These are phyloP conservation scores for Penicillium canescens DNA, from an alignment of 495 filamentous ascomycete genomes.

Conservation along the genomic window DNA sequence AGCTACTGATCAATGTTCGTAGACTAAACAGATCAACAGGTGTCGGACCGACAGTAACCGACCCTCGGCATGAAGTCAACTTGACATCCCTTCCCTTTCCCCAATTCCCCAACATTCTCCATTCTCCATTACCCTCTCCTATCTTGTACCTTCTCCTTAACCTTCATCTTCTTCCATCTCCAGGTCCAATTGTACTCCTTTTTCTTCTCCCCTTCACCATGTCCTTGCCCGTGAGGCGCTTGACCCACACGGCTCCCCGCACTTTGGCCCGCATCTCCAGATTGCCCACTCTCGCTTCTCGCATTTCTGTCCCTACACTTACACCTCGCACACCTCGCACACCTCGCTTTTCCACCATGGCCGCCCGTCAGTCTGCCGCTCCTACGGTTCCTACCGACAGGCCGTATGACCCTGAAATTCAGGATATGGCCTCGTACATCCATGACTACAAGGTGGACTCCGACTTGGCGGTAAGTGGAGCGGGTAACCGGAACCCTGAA, in stretches of 20 bases:
- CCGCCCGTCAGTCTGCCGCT: slow-evolving; percentile 41
- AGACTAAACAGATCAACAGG: too few species aligned
- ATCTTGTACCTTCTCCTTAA: slow-evolving; percentile 5
- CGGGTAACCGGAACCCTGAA: neutral
- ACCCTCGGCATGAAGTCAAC: slow-evolving; percentile 32
- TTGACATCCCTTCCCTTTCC: slow-evolving; percentile 18
- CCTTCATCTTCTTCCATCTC: slow-evolving; percentile 17
- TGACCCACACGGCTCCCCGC: slow-evolving; percentile 53
- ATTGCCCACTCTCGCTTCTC: slow-evolving; percentile 29
- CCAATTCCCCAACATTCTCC: slow-evolving; percentile 1
- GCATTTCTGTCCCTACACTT: slow-evolving; percentile 12
- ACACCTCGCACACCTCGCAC: slow-evolving; percentile 11
- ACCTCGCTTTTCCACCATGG: slow-evolving; percentile 51
- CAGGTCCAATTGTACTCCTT: slow-evolving; percentile 7
- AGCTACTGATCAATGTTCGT: too few species aligned
- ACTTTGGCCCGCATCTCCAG: slow-evolving; percentile 48
- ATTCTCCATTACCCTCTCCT: neutral
- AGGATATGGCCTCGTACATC: slow-evolving; percentile 91
- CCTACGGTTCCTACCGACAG: slow-evolving; percentile 39
- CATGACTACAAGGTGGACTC: slow-evolving; percentile 89
- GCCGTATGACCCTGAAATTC: slow-evolving; percentile 86
- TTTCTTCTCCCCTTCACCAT: slow-evolving; percentile 13
- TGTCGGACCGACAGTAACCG: slow-evolving; percentile 27
- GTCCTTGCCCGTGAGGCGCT: slow-evolving; percentile 41
- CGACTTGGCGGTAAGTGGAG: slow-evolving; percentile 77